Conservation (phyloP, 352 stramenopile species). For the Globisporangium cystogenes region DNA sequence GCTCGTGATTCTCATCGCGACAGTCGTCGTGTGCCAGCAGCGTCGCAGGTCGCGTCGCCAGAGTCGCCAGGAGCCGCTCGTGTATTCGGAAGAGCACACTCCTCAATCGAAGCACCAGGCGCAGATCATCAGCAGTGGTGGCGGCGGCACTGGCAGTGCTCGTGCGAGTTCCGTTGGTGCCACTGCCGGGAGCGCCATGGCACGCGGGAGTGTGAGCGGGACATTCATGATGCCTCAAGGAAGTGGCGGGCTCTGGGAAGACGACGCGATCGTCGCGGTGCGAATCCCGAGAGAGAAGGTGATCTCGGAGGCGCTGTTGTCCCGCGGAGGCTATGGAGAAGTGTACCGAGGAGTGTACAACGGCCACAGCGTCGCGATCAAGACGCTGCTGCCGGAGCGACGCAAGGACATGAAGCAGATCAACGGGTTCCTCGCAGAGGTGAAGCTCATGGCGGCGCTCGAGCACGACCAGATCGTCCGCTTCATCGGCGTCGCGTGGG, state of each 20-base stretch:
- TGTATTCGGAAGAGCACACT: not conserved
- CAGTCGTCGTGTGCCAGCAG: not conserved
- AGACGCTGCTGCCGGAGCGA: slow-evolving; percentile 28
- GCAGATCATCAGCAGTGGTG: not conserved
- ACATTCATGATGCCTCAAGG: not conserved
- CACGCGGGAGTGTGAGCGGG: not conserved
- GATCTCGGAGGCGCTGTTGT: slow-evolving; percentile 14
- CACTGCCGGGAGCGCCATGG: not conserved
- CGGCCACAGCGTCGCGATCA: slow-evolving; percentile 35
- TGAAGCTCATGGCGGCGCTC: slow-evolving; percentile 37
- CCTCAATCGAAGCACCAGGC: not conserved
- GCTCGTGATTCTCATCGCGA: not conserved
- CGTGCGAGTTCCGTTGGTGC: not conserved
- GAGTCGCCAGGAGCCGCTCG: not conserved
- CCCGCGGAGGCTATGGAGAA: slow-evolving; percentile 37
- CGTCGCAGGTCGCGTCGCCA: not conserved
- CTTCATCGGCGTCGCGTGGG: slow-evolving; percentile 46
- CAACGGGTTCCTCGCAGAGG: slow-evolving; percentile 35
- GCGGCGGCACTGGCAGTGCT: not conserved
- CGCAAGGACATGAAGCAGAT: slow-evolving; percentile 26
- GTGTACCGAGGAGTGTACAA: slow-evolving; percentile 38
- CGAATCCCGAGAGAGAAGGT: slow-evolving; percentile 31
- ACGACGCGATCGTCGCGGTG: slow-evolving; percentile 28
- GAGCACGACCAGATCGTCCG: slow-evolving; percentile 34
- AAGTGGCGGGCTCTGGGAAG: slow-evolving; percentile 26